Evolutionary conservation across 208 protist species (phyloP), one percentile per base, ranked within the genome.

Genomic region (Angomonas deanei): DNA sequence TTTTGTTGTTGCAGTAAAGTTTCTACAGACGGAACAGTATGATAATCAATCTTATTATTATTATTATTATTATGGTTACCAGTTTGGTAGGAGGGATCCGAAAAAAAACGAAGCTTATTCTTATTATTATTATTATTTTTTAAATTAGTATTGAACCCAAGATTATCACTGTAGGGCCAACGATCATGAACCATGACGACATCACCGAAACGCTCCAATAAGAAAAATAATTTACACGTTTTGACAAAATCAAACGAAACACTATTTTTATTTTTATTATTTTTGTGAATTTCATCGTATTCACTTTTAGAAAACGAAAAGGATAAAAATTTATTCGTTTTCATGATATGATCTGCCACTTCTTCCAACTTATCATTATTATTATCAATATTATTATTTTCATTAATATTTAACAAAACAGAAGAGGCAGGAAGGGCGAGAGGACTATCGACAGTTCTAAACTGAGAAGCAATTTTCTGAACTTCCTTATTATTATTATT

Each of bases 41-140:
- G n/a, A n/a, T n/a, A n/a, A n/a, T n/a, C n/a, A n/a, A 8, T 42
- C 15, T 42, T 53, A 53, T 53, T 53, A 53, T 53, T 53, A 53
- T 53, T 53, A 53, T 53, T 53, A 53, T 28, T 53, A 53, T 6
- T 15, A 17, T 17, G 5, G 5, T 27, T 26, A 53, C 47, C 23
- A 28, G n/a, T 26, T 53, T 13, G 15, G 8, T 15, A 8, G 36
- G n/a, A n/a, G n/a, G n/a, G n/a, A n/a, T n/a, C n/a, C n/a, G n/a
- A n/a, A n/a, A n/a, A n/a, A n/a, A n/a, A n/a, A n/a, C n/a, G n/a
- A n/a, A 8, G 8, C 15, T 42, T 53, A 53, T 53, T 53, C 5
- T 53, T 53, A 53, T 53, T 53, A 53, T 53, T 53, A 53, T 28
- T 53, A 53, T 6, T 28, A 27, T 5, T 53, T 53, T 28, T 53